A percentile compares a stretch with the other conserved stretches of the same genome.
Conservation (phyloP, 164 flowering plant species). For the Chloranthus sessilifolius region DNA sequence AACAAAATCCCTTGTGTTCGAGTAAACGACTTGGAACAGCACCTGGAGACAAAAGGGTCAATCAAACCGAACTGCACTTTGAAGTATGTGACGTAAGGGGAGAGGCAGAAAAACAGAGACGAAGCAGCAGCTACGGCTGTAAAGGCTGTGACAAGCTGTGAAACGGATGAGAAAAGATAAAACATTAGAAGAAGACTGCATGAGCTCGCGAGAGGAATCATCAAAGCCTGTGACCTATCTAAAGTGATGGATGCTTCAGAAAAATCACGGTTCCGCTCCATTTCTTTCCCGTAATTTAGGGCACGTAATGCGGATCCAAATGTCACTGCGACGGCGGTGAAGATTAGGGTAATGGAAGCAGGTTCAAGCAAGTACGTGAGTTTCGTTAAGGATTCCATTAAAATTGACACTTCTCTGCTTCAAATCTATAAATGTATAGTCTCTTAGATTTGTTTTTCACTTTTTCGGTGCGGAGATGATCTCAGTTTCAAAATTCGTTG, state of each 20-base stretch:
- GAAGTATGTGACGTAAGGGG: constrained; percentile 52
- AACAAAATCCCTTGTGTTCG: constrained; percentile 58
- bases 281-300: constrained; percentile 73
- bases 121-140: constrained; percentile 72
- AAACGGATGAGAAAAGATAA: constrained; percentile 83
- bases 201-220: constrained; percentile 92
- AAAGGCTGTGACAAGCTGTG: constrained; percentile 87
- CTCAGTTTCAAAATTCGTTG: background rate
- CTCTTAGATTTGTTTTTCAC: background rate
- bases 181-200: constrained; percentile 87
- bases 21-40: constrained; percentile 79
- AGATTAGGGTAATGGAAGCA: constrained; percentile 61
- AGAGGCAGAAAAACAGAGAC: constrained; percentile 79
- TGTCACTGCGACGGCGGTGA: constrained; percentile 81
- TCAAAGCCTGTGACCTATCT: constrained; percentile 81
- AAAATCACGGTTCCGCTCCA: constrained; percentile 78
- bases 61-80: constrained; percentile 47
- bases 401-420: background rate
- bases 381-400: constrained; percentile 79
- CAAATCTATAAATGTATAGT: constrained; percentile 3
- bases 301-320: constrained; percentile 85
- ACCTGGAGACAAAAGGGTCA: constrained; percentile 69
- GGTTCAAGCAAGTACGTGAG: constrained; percentile 80
- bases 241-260: constrained; percentile 82
- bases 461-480: no score